A percentile compares a stretch with the other conserved stretches of the same genome.
phyloP scores from a whole-genome alignment of 257 asterid genomes.

The Capsicum pubescens region DNA sequence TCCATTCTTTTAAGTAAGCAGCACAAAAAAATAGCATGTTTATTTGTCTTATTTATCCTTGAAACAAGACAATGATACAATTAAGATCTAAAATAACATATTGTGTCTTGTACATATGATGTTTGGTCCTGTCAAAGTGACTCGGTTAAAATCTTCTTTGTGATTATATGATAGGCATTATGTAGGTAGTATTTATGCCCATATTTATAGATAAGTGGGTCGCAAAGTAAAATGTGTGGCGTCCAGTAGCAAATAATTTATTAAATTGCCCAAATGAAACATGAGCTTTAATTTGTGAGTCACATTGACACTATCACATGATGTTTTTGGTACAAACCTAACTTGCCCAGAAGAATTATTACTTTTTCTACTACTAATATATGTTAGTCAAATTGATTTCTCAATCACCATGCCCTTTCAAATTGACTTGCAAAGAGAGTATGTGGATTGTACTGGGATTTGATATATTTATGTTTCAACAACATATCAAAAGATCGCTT shows the following conservation, averaged over 20 bases:
- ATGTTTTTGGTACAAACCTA: neutral
- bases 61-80: neutral
- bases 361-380: neutral
- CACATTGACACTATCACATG: slow-evolving; percentile 3
- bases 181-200: neutral
- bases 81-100: neutral
- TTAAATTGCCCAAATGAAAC: too few species aligned
- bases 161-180: slow-evolving; percentile 8
- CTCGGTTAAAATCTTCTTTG: neutral
- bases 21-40: neutral
- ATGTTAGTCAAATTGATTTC: slow-evolving; percentile 24
- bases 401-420: neutral
- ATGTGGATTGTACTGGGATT: neutral
- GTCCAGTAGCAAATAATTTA: neutral
- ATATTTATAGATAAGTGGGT: neutral
- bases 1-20: neutral
- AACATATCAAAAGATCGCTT: neutral
- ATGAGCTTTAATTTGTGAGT: too few species aligned
- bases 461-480: neutral
- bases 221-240: neutral
- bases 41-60: neutral
- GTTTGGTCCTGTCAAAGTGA: neutral
- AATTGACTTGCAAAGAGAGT: neutral
- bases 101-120: neutral
- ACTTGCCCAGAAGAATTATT: neutral